Evolutionary conservation across 164 flowering plant species (phyloP), one percentile per base, ranked within the genome.

Genomic region (Buxus sempervirens): DNA sequence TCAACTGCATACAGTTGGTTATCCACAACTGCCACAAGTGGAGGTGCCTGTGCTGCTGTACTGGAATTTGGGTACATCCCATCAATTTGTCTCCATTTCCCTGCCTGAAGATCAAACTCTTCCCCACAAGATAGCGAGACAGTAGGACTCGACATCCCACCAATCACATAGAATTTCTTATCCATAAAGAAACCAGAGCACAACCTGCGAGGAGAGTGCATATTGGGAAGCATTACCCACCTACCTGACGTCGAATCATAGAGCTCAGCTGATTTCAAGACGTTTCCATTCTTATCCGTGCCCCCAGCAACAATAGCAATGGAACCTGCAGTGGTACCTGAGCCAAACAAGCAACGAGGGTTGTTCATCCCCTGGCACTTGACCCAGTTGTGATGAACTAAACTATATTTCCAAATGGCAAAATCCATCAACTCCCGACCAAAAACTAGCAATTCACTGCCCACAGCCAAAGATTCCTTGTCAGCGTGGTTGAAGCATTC

Each of bases 381-480:
- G 8, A 72, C 42, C 76, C 76, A 73, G 1, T 42, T 18, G 63
- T 63, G 56, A 2, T 26, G 49, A 8, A 63, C 19, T 28, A 73
- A 28, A 23, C 72, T 73, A 48, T 73, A 73, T 9, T 22, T 32
- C 9, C 27, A 73, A 14, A 73, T 67, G 6, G 58, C 72, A 22
- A 20, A 58, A 16, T 45, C 42, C 19, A 58, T 20, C 10, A 73
- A 23, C 5, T 63, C 76, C 45, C 64, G 42, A 9, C 76, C 76
- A 32, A 73, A 73, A 4, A 74, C 70, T 27, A 74, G 77, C 41
- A 74, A 70, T 51, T 74, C 73, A 16, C 74, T 70, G 19, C 77
- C 77, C 60, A 74, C 74, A 18, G 77, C 77, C 25, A 74, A 32
- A 4, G 75, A 72, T 42, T 72, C 75, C 62, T 72, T 72, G 51